These are phyloP conservation scores for Irpex sp. DNA, from an alignment of 1,284 basidiomycete genomes.

Conservation along the genomic window DNA sequence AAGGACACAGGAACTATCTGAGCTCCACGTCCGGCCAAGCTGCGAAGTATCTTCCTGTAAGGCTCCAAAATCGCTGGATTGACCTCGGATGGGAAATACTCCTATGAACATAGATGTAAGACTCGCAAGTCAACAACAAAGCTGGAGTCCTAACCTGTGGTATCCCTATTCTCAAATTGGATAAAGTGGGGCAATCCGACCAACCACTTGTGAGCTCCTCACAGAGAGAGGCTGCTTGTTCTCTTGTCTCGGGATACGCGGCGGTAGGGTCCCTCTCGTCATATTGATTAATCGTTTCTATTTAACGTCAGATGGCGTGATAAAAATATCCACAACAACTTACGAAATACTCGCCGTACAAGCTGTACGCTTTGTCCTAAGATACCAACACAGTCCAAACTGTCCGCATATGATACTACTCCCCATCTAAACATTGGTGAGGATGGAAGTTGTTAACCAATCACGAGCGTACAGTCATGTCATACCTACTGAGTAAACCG, in stretches of 20 bases:
- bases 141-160: slow-evolving; percentile 34
- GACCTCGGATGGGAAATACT: slow-evolving; percentile 82
- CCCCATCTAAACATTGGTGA: slow-evolving; percentile 64
- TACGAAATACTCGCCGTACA: slow-evolving; percentile 32
- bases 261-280: slow-evolving; percentile 84
- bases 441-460: neutral
- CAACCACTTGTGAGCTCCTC: slow-evolving; percentile 11
- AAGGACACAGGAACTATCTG: slow-evolving; percentile 72
- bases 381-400: slow-evolving; percentile 91
- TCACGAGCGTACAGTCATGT: neutral
- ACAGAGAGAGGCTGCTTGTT: slow-evolving; percentile 21
- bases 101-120: slow-evolving; percentile 34
- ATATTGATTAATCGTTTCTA: slow-evolving; percentile 62
- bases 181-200: slow-evolving; percentile 18
- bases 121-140: slow-evolving; percentile 23
- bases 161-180: slow-evolving; percentile 56
- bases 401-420: slow-evolving; percentile 91
- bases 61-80: slow-evolving; percentile 43
- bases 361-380: slow-evolving; percentile 55
- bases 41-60: slow-evolving; percentile 44
- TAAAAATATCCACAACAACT: slow-evolving; percentile 56
- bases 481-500: slow-evolving; percentile 80
- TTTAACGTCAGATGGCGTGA: neutral
- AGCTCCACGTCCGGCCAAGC: slow-evolving; percentile 63
- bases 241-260: slow-evolving; percentile 42